phyloP scores from a whole-genome alignment of 768 basidiomycete species.

The Lactarius vividus region DNA sequence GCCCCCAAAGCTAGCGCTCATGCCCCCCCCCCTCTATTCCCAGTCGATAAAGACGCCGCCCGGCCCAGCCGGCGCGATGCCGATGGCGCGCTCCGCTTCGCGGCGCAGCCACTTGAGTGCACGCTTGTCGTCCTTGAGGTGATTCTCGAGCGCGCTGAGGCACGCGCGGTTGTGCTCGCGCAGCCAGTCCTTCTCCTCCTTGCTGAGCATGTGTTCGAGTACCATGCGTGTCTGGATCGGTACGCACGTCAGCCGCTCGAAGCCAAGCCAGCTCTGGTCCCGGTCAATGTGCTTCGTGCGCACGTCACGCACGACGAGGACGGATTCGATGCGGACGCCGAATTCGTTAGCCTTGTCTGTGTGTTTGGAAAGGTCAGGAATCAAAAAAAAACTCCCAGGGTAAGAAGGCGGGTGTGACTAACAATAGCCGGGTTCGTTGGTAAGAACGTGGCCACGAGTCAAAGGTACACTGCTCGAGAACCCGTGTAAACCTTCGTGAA shows the following conservation, averaged over 20 bases:
- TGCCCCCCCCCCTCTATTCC: constrained; percentile 37
- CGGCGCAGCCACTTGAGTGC: constrained; percentile 78
- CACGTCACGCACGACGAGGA: constrained; percentile 68
- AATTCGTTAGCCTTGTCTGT: constrained; percentile 70
- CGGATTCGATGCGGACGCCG: constrained; percentile 92
- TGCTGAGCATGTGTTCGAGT: constrained; percentile 76
- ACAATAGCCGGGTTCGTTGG: constrained; percentile 95
- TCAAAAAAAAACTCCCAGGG: neutral
- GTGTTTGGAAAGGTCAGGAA: neutral
- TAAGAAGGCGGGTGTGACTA: constrained; percentile 34
- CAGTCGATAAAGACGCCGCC: constrained; percentile 78
- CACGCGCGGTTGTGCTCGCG: constrained; percentile 82
- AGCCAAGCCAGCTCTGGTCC: constrained; percentile 80
- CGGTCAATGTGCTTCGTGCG: constrained; percentile 73
- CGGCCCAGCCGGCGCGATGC: constrained; percentile 58
- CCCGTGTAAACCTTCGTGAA: constrained; percentile 81
- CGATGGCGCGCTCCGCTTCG: constrained; percentile 73
- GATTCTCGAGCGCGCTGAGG: constrained; percentile 58
- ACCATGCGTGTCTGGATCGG: constrained; percentile 93
- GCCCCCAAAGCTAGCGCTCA: too few species aligned
- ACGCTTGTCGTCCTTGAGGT: constrained; percentile 73
- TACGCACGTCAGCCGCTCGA: constrained; percentile 90
- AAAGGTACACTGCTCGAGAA: constrained; percentile 71
- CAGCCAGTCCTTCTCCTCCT: constrained; percentile 85
- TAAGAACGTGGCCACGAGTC: constrained; percentile 83